Conservation (phyloP, 1,284 basidiomycete genomes). For the Rhodotorula sp. region DNA sequence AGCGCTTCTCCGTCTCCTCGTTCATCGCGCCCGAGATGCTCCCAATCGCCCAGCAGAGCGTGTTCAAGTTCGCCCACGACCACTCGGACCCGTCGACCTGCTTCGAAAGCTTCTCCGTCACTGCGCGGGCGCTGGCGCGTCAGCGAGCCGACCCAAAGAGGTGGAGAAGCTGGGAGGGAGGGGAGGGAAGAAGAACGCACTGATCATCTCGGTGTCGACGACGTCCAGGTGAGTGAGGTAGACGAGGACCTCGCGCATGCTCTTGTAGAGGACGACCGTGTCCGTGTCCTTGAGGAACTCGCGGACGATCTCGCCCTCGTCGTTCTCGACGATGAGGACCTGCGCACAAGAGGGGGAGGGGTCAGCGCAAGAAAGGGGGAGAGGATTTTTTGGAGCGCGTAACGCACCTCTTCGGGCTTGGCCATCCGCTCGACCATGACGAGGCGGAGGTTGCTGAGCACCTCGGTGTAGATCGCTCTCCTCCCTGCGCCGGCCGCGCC, state of each 20-base stretch:
- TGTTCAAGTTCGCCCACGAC: conserved; percentile 99
- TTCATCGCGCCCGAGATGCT: conserved; percentile 99
- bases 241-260: conserved; percentile 84
- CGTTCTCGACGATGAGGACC: conserved; percentile 98
- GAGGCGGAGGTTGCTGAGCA: conserved; percentile 88
- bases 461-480: conserved; percentile 93
- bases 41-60: conserved; percentile 99
- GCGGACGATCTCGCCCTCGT: conserved; percentile 98
- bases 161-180: neutral
- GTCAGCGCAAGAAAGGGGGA: neutral
- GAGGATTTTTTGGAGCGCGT: too few species aligned
- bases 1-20: conserved; percentile 98
- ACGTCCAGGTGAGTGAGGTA: conserved; percentile 98
- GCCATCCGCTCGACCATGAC: conserved; percentile 99
- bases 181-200: conserved; percentile 13
- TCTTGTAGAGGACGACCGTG: conserved; percentile 98
- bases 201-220: conserved; percentile 91
- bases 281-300: conserved; percentile 99
- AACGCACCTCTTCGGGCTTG: conserved; percentile 94
- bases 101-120: conserved; percentile 94
- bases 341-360: conserved; percentile 48
- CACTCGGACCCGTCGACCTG: conserved; percentile 80
- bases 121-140: neutral
- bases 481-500: conserved; percentile 57
- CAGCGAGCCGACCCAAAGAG: neutral